Percentiles rank a stretch among this genome's conserved stretches.
Evolutionary conservation across 2,329 filamentous ascomycete genomes (phyloP).

Genomic region (Cladosporium sp.): DNA sequence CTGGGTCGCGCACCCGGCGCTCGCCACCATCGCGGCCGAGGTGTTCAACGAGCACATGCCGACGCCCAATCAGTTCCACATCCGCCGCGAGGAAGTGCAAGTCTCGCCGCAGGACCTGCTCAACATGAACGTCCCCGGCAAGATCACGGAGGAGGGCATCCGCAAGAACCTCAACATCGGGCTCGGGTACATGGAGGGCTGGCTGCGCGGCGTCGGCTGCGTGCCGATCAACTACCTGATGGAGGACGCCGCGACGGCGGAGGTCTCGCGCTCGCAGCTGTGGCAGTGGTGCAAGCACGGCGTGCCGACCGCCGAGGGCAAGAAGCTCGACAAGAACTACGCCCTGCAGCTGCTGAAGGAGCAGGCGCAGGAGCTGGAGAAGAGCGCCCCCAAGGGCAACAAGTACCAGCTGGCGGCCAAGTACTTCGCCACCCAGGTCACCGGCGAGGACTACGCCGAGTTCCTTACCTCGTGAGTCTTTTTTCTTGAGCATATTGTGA

Average conservation of each 20-base stretch:
- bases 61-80: slow-evolving; percentile 90
- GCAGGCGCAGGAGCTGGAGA: slow-evolving; percentile 67
- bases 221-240: slow-evolving; percentile 97
- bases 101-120: slow-evolving; percentile 84
- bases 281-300: slow-evolving; percentile 88
- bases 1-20: slow-evolving; percentile 94
- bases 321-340: slow-evolving; percentile 88
- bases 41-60: slow-evolving; percentile 99
- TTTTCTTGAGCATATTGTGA: slow-evolving; percentile 15
- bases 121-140: slow-evolving; percentile 95
- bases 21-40: slow-evolving; percentile 80
- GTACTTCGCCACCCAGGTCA: slow-evolving; percentile 90
- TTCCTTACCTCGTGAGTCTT: slow-evolving; percentile 74
- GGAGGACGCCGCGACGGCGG: slow-evolving; percentile 96
- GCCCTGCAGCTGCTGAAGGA: slow-evolving; percentile 81
- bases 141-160: slow-evolving; percentile 89
- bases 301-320: slow-evolving; percentile 75
- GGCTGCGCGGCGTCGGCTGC: slow-evolving; percentile 89
- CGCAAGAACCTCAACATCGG: slow-evolving; percentile 97
- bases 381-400: slow-evolving; percentile 76
- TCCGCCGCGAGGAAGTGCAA: slow-evolving; percentile 81
- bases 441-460: slow-evolving; percentile 94
- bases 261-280: slow-evolving; percentile 88
- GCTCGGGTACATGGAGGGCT: slow-evolving; percentile 96
- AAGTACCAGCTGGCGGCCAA: slow-evolving; percentile 86